phyloP scores from a whole-genome alignment of 2,329 filamentous ascomycete genomes.

The Diaporthe aspalathi region DNA sequence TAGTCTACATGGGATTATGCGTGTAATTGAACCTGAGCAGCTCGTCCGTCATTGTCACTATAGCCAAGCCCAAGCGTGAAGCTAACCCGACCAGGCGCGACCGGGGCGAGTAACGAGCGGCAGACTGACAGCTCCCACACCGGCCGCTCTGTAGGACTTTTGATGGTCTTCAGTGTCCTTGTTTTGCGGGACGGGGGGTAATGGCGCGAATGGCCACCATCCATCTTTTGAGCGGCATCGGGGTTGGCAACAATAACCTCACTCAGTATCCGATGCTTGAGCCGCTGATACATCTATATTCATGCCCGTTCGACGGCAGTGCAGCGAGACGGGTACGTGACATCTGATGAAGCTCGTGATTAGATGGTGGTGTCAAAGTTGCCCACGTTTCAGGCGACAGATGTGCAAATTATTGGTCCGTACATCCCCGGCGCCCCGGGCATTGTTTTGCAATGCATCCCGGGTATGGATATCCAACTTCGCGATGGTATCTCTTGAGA shows the following conservation, averaged over 20 bases:
- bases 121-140: neutral
- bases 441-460: neutral
- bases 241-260: no score
- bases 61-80: neutral
- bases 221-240: neutral
- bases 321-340: neutral
- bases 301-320: no score
- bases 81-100: conserved; percentile 6
- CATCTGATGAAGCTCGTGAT: neutral
- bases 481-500: neutral
- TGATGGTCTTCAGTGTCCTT: neutral
- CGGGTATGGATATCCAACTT: neutral
- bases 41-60: neutral
- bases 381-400: neutral
- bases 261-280: neutral
- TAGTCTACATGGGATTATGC: neutral
- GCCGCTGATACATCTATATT: neutral
- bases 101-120: neutral
- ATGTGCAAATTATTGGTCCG: neutral
- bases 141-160: neutral
- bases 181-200: neutral
- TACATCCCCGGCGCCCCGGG: neutral
- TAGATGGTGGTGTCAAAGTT: neutral
- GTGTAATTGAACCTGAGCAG: neutral
- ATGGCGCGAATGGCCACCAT: neutral